Conservation (phyloP, 164 flowering plant species). For the Umbellularia californica region DNA sequence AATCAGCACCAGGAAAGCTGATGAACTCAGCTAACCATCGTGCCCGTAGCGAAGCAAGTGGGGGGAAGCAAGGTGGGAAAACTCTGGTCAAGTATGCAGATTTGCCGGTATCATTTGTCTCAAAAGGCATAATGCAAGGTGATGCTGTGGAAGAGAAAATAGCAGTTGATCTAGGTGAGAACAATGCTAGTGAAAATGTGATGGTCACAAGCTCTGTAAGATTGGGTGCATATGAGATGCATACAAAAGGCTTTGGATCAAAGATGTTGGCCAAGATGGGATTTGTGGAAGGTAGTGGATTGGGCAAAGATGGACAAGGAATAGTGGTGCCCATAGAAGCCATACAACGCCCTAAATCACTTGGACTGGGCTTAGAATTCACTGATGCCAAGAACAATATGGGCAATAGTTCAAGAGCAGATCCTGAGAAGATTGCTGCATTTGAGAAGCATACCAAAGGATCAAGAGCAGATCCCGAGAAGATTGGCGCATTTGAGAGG, state of each 20-base stretch:
- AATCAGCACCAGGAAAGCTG: slow-evolving; percentile 22
- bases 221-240: slow-evolving; percentile 74
- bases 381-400: slow-evolving; percentile 22
- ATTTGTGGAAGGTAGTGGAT: slow-evolving; percentile 65
- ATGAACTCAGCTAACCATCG: slow-evolving; percentile 20
- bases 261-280: slow-evolving; percentile 96
- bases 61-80: slow-evolving; percentile 25
- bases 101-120: slow-evolving; percentile 78
- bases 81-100: slow-evolving; percentile 32
- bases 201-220: slow-evolving; percentile 20
- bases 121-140: slow-evolving; percentile 60
- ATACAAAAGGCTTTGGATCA: slow-evolving; percentile 94
- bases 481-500: slow-evolving; percentile 23
- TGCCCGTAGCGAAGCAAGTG: slow-evolving; percentile 22
- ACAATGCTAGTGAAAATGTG: slow-evolving; percentile 11
- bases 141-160: slow-evolving; percentile 30
- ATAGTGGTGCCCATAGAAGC: slow-evolving; percentile 66
- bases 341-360: slow-evolving; percentile 71
- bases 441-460: slow-evolving; percentile 20
- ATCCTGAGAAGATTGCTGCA: slow-evolving; percentile 9
- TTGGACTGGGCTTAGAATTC: slow-evolving; percentile 71
- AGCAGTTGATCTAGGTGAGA: slow-evolving; percentile 12
- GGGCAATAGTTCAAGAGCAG: not conserved
- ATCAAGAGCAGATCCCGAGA: slow-evolving; percentile 43
- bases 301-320: slow-evolving; percentile 81